phyloP scores from a whole-genome alignment of 495 filamentous ascomycete genomes.

The Gamarada debralockiae region DNA sequence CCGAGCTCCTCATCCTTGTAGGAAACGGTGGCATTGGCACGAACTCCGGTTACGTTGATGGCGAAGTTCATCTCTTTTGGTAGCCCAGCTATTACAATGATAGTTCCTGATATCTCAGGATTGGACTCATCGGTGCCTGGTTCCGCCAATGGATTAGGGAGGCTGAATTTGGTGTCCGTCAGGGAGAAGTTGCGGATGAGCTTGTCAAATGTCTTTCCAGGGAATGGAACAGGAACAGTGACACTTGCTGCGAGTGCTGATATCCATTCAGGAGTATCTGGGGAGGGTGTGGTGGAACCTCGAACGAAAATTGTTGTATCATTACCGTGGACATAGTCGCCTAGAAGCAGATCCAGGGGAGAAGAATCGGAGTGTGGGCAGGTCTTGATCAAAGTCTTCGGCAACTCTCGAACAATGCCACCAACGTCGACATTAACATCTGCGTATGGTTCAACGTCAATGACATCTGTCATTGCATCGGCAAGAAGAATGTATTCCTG shows the following conservation, averaged over 20 bases:
- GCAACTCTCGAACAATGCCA: slow-evolving; percentile 65
- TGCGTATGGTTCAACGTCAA: slow-evolving; percentile 60
- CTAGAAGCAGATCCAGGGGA: slow-evolving; percentile 80
- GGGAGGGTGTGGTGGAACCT: slow-evolving; percentile 62
- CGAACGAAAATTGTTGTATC: slow-evolving; percentile 74
- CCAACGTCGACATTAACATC: slow-evolving; percentile 64
- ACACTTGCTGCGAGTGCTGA: slow-evolving; percentile 73
- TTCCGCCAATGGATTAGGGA: slow-evolving; percentile 74
- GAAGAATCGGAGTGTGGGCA: slow-evolving; percentile 76
- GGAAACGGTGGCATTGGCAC: slow-evolving; percentile 72
- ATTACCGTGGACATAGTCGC: slow-evolving; percentile 74
- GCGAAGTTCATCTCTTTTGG: slow-evolving; percentile 84
- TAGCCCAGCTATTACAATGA: slow-evolving; percentile 69
- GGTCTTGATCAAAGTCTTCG: slow-evolving; percentile 59
- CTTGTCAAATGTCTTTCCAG: slow-evolving; percentile 73
- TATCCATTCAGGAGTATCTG: slow-evolving; percentile 74
- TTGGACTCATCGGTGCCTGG: slow-evolving; percentile 70
- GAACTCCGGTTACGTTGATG: slow-evolving; percentile 68
- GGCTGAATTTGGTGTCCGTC: slow-evolving; percentile 73
- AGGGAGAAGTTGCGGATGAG: slow-evolving; percentile 83
- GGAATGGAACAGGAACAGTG: slow-evolving; percentile 79
- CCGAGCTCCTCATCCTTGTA: slow-evolving; percentile 75
- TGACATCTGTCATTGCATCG: slow-evolving; percentile 60
- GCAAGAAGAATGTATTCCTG: slow-evolving; percentile 63
- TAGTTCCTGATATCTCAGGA: slow-evolving; percentile 75